Base-by-base conservation (phyloP, 2,329 filamentous ascomycete species). In the Nemania sp. region DNA sequence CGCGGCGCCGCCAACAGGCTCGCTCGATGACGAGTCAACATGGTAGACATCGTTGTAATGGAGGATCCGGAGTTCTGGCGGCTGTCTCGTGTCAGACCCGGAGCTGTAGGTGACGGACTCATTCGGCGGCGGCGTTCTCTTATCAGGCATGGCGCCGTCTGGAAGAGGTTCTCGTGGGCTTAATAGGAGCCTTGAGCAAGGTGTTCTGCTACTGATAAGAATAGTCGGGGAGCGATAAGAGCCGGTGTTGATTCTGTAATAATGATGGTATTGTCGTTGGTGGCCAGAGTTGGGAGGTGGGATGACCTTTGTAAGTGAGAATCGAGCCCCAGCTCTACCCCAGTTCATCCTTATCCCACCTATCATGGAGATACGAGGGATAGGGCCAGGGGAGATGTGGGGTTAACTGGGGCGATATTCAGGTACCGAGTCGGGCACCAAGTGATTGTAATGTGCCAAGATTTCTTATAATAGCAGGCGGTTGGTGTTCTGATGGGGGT, bases 11-110 rank as follows among this genome's bases (percentile, higher is more conserved):
- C 93, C 93, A 2, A 92, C 87, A 1, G 93, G 93, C 72, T 96
- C 91, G 15, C 89, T 86, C 25, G 90, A 92, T 1, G 81, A 81
- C 1, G 77, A 73, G 67, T 96, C 92, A 55, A 97, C 85, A 70
- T 97, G 93, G 75, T 97, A 97, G 62, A 97, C 92, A 77, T 97
- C 92, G 76, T 97, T 97, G 81, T 90, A 97, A 78, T 97, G 93
- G 34, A 96, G 74, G 57, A 97, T 77, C n/a, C 92, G 87, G 52
- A 97, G 78, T 73, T 92, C 89, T 46, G 91, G 90, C 43, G 80
- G 74, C 46, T 77, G 77, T 18, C 40, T 32, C 43, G 65, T 56
- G 49, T 63, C 60, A n/a, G 62, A 45, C 5, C 70, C 72, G 1
- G 73, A 74, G 49, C 67, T 71, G 61, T 71, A 73, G 12, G 71